Evolutionary conservation across 2,329 filamentous ascomycete genomes (phyloP), one percentile per base, ranked within the genome.

Genomic region (Cryoendolithus antarcticus): DNA sequence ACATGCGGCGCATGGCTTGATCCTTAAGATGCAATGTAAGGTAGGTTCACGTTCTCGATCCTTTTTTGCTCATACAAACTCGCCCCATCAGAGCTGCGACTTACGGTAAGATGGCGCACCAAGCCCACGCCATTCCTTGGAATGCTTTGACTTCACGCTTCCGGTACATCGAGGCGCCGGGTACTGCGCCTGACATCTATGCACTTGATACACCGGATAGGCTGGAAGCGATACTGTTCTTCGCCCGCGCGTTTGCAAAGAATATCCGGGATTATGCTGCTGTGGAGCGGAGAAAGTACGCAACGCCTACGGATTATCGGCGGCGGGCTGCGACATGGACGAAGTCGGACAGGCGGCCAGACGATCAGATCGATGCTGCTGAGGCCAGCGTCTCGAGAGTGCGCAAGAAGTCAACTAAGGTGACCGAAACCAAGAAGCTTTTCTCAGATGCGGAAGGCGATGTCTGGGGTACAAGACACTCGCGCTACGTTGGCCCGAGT

Each of bases 51-150:
- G 19, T 21, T 21, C 19, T 21, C 19, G 19, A 21, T 21, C 19
- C 19, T 21, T 21, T 21, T 21, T 21, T 21, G 19, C 19, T 21
- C 19, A 21, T 21, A 21, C 19, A 21, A 21, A 21, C 19, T 21
- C 19, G 19, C 19, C 19, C 19, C 19, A 21, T 21, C 19, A 21
- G 6, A 21, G 19, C 19, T 21, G 19, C 19, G 19, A 21, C 19
- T 21, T 21, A 21, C 19, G 19, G 15, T 28, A 13, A 28, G 27
- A 37, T 37, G 35, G 35, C 35, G 13, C 35, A 37, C 27, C 35
- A 37, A 37, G 24, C 35, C n/a, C 35, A 37, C 11, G 31, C 30
- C 12, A 10, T 37, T 10, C 35, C 35, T 15, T 37, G 35, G 35
- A 30, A 11, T n/a, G 31, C 28, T 30, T 30, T 37, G n/a, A 30